These are phyloP conservation scores for Pyracantha coccinea DNA, from an alignment of 331 rosid species.

Conservation along the genomic window DNA sequence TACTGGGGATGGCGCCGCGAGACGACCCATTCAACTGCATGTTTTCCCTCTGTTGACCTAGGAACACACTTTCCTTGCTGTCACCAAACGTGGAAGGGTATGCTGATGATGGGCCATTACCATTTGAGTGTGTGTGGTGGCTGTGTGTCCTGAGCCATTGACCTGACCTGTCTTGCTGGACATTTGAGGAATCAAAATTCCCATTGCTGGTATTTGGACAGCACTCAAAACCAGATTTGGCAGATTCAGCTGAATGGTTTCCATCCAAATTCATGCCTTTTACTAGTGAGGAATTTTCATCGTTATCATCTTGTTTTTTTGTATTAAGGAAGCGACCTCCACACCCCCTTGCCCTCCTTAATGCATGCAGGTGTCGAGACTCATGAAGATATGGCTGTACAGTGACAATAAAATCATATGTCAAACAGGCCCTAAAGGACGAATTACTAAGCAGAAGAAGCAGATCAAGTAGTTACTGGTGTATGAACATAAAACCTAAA, in stretches of 20 bases:
- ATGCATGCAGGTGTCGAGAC: conserved; percentile 45
- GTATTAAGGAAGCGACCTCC: conserved; percentile 51
- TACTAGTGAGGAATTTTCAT: conserved; percentile 19
- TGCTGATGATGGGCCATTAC: conserved; percentile 21
- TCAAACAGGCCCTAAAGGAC: neutral
- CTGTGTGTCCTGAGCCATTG: conserved; percentile 19
- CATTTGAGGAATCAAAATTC: conserved; percentile 20
- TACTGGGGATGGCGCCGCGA: conserved; percentile 37
- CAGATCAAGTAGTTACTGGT: too few species aligned
- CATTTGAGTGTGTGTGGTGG: conserved; percentile 25
- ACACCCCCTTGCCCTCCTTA: conserved; percentile 48
- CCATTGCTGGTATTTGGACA: conserved; percentile 18
- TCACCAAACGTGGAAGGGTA: conserved; percentile 32
- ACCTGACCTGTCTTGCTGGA: conserved; percentile 25
- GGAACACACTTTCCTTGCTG: conserved; percentile 30
- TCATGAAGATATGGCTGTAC: conserved; percentile 48
- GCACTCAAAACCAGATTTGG: conserved; percentile 11
- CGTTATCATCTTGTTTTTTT: conserved; percentile 28
- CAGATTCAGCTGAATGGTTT: conserved; percentile 19
- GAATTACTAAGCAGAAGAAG: too few species aligned
- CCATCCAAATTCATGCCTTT: conserved; percentile 19
- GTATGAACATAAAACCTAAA: neutral
- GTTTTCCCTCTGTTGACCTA: conserved; percentile 35
- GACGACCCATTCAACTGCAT: conserved; percentile 39
- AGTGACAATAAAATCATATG: neutral